These are phyloP conservation scores for Lophiostoma macrostomum DNA, from an alignment of 495 filamentous ascomycete genomes.

Conservation along the genomic window DNA sequence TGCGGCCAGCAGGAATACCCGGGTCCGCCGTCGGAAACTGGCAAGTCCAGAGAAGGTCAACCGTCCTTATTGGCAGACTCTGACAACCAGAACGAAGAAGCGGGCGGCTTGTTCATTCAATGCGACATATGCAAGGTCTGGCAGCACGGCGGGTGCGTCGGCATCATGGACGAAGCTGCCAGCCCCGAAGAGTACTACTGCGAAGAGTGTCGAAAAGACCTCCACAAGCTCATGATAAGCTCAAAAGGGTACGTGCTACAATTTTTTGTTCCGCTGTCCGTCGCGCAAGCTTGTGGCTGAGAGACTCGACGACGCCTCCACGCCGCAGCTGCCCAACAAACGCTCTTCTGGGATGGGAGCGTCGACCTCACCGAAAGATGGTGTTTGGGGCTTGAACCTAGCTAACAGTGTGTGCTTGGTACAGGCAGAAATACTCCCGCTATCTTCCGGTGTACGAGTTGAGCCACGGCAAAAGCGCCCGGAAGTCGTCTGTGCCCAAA, in stretches of 20 bases:
- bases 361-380: neutral
- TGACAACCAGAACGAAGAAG: slow-evolving; percentile 74
- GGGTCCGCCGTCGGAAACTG: slow-evolving; percentile 68
- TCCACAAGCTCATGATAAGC: slow-evolving; percentile 77
- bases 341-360: no score
- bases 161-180: slow-evolving; percentile 87
- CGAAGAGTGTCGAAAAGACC: slow-evolving; percentile 86
- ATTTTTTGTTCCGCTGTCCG: neutral
- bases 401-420: neutral
- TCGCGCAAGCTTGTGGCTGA: neutral
- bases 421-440: slow-evolving; percentile 62
- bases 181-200: slow-evolving; percentile 98
- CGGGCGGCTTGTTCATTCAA: slow-evolving; percentile 94
- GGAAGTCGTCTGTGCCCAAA: slow-evolving; percentile 58
- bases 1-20: slow-evolving; percentile 95
- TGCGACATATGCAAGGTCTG: slow-evolving; percentile 98
- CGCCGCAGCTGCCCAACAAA: slow-evolving; percentile 7
- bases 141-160: slow-evolving; percentile 98
- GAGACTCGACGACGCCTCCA: neutral
- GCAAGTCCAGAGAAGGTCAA: slow-evolving; percentile 34
- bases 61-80: slow-evolving; percentile 35
- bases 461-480: slow-evolving; percentile 46
- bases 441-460: slow-evolving; percentile 63
- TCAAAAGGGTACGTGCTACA: slow-evolving; percentile 75
- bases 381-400: neutral